Evolutionary conservation across 805 yeast genomes (phyloP).

Genomic region (Ogataea methylovora): DNA sequence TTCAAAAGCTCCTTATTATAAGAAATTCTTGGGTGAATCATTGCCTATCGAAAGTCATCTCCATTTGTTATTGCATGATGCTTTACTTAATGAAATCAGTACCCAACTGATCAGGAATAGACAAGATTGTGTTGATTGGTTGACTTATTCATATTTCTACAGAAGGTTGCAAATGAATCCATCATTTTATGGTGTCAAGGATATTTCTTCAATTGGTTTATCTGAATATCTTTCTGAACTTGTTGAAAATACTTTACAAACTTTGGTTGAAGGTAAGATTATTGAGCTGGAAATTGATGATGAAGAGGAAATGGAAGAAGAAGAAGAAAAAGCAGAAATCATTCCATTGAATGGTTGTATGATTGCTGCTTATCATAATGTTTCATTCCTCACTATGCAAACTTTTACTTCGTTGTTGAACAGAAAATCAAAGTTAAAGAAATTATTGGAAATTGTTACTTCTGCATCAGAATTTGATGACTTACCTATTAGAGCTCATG

Average conservation of each 20-base stretch:
- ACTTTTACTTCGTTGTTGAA: conserved; percentile 44
- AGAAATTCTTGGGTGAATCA: conserved; percentile 63
- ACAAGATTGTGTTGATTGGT: conserved; percentile 88
- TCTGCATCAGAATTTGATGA: conserved; percentile 66
- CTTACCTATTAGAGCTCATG: conserved; percentile 57
- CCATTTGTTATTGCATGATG: conserved; percentile 52
- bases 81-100: conserved; percentile 67
- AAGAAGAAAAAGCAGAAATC: conserved; percentile 35
- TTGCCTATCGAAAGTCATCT: conserved; percentile 80
- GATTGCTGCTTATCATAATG: conserved; percentile 66
- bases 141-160: conserved; percentile 78
- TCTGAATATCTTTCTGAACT: conserved; percentile 80
- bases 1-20: conserved; percentile 54
- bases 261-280: conserved; percentile 51
- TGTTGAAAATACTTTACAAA: conserved; percentile 63
- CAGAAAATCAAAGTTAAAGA: conserved; percentile 48
- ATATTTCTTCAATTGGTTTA: conserved; percentile 55
- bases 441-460: conserved; percentile 57
- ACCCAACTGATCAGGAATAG: conserved; percentile 52
- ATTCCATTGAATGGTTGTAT: conserved; percentile 62
- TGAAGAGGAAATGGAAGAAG: conserved; percentile 25
- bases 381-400: conserved; percentile 62
- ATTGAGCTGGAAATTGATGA: conserved; percentile 46
- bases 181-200: conserved; percentile 75
- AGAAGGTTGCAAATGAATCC: conserved; percentile 79